These are phyloP conservation scores for Bipolaris gigantea DNA, from an alignment of 2,329 filamentous ascomycete genomes.

Conservation along the genomic window DNA sequence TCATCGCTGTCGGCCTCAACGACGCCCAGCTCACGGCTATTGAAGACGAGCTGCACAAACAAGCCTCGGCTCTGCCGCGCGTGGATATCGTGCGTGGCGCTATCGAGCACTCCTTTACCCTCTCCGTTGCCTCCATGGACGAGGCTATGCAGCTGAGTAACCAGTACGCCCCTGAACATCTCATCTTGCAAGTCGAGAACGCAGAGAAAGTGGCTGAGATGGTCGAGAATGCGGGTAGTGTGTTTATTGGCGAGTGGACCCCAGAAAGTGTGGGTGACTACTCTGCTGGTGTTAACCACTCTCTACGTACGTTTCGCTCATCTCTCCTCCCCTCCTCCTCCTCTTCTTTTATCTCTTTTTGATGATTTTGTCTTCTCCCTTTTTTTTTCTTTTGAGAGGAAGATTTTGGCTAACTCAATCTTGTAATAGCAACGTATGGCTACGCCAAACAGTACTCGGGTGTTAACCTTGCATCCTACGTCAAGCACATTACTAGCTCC, in stretches of 20 bases:
- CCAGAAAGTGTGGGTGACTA: slow-evolving; percentile 98
- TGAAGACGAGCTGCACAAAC: slow-evolving; percentile 85
- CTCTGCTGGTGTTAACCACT: slow-evolving; percentile 97
- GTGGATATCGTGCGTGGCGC: slow-evolving; percentile 91
- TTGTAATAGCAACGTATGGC: slow-evolving; percentile 80
- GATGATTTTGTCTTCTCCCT: neutral
- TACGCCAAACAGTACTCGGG: slow-evolving; percentile 99
- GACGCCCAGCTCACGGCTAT: slow-evolving; percentile 77
- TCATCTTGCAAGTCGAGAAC: slow-evolving; percentile 86
- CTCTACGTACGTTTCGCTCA: slow-evolving; percentile 71
- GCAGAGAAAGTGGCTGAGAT: slow-evolving; percentile 73
- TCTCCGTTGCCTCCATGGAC: slow-evolving; percentile 72
- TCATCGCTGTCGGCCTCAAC: slow-evolving; percentile 79
- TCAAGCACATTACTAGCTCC: slow-evolving; percentile 97
- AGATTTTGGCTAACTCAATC: too few relatives aligned
- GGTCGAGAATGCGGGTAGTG: slow-evolving; percentile 91
- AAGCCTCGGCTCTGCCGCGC: slow-evolving; percentile 83
- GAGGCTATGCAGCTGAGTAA: slow-evolving; percentile 84
- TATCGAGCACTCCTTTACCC: slow-evolving; percentile 88
- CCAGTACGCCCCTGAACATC: slow-evolving; percentile 90
- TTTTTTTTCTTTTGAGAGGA: neutral
- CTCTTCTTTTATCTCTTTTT: neutral
- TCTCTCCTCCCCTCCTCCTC: neutral
- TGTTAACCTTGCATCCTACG: slow-evolving; percentile 91
- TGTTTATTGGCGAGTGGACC: slow-evolving; percentile 95